A percentile compares a stretch with the other conserved stretches of the same genome.
Conservation (phyloP, 352 stramenopile genomes). For the Globisporangium acanthophoron region DNA sequence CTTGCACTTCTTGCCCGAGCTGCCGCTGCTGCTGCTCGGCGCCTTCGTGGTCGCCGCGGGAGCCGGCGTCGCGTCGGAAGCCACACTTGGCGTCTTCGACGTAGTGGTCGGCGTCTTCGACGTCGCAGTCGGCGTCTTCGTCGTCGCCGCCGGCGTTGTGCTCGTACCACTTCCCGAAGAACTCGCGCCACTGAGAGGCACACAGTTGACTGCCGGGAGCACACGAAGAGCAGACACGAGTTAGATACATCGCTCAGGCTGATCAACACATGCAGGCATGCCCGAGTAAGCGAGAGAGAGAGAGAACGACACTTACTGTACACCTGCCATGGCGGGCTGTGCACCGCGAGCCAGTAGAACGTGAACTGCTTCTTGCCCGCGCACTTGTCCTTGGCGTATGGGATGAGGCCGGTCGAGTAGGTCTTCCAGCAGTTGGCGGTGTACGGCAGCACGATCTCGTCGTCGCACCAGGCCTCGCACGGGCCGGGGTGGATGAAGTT, state of each 20-base stretch:
- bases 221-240: background rate
- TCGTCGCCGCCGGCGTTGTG: background rate
- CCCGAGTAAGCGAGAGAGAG: too few relatives aligned
- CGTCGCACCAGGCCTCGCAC: constrained; percentile 14
- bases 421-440: constrained; percentile 12
- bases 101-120: background rate
- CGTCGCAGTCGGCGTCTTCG: background rate
- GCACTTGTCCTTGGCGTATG: constrained; percentile 14
- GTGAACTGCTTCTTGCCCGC: constrained; percentile 12
- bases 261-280: background rate
- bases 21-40: background rate
- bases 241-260: background rate
- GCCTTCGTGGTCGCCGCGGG: background rate
- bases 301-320: constrained; percentile 7
- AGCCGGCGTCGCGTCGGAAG: background rate
- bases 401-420: constrained; percentile 5
- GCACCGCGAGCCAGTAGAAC: constrained; percentile 16
- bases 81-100: background rate
- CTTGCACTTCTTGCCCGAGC: constrained; percentile 3
- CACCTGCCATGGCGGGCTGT: constrained; percentile 13
- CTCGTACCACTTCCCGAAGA: background rate
- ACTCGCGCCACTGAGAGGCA: background rate
- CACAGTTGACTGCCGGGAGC: background rate
- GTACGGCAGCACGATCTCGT: constrained; percentile 10
- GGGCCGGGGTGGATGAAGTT: constrained; percentile 8